These are phyloP conservation scores for Tetrahymena malaccensis DNA, from an alignment of 73 alveolate species.

Conservation along the genomic window DNA sequence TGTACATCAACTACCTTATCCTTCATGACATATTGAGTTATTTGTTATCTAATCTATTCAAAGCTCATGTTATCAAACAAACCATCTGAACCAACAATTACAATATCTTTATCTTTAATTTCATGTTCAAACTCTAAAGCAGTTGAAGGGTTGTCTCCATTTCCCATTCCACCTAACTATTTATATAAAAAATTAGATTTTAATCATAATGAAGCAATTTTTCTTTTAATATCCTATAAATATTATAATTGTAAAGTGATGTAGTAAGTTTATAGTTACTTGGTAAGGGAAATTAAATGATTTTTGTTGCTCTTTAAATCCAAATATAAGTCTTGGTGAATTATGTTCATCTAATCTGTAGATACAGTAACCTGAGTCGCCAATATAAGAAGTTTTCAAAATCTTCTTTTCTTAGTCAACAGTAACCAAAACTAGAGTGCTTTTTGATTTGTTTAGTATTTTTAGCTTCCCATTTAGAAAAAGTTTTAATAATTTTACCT, in stretches of 20 bases:
- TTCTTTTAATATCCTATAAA: no score
- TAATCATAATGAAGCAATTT: no score
- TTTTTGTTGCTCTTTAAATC: not conserved
- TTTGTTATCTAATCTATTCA: constrained; percentile 13
- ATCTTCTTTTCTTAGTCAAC: not conserved
- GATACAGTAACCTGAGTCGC: not conserved
- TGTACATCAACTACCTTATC: constrained; percentile 47
- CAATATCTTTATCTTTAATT: constrained; percentile 49
- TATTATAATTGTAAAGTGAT: no score
- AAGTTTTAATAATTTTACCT: not conserved
- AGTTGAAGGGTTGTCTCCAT: not conserved
- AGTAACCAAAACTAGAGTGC: not conserved
- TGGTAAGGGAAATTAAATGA: not conserved
- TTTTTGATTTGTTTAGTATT: not conserved
- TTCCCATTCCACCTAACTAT: constrained; percentile 22
- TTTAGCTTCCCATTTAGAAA: not conserved
- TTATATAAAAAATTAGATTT: no score
- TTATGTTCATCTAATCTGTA: not conserved
- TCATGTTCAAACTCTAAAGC: constrained; percentile 46
- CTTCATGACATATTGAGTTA: not conserved
- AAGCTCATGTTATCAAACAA: constrained; percentile 67
- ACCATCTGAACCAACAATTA: constrained; percentile 71
- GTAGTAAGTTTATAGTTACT: not conserved
- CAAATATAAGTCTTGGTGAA: not conserved
- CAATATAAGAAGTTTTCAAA: not conserved